Percentiles rank a stretch among this genome's conserved stretches.
phyloP scores from a whole-genome alignment of 768 basidiomycete genomes.

The Lyophyllum atratum region DNA sequence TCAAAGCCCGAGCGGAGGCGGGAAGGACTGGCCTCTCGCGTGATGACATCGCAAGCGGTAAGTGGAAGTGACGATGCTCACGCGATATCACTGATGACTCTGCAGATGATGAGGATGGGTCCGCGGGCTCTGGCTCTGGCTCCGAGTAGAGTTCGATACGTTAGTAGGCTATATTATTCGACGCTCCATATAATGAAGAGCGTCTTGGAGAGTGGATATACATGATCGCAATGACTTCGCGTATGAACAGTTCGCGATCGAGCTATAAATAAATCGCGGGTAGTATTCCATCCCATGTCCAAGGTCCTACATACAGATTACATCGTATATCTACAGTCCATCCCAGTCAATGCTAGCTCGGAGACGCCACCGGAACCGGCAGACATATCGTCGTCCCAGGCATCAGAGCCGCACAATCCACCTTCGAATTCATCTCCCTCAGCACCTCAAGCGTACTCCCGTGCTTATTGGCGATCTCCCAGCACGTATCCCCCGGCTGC shows the following conservation, averaged over 20 bases:
- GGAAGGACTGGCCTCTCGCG: slow-evolving; percentile 50
- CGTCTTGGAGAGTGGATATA: no score
- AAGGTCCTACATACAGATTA: slow-evolving; percentile 6
- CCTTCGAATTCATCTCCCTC: slow-evolving; percentile 49
- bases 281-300: slow-evolving; percentile 4
- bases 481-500: slow-evolving; percentile 64
- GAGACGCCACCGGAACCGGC: slow-evolving; percentile 26
- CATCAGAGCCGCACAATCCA: slow-evolving; percentile 59
- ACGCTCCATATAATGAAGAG: neutral
- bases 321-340: no score
- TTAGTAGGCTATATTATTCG: neutral
- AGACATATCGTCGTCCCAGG: slow-evolving; percentile 65
- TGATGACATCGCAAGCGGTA: slow-evolving; percentile 71
- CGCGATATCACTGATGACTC: neutral
- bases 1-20: slow-evolving; percentile 52
- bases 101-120: slow-evolving; percentile 27
- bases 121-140: slow-evolving; percentile 31
- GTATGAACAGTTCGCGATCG: neutral
- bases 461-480: slow-evolving; percentile 55
- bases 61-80: slow-evolving; percentile 9
- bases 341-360: neutral
- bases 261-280: neutral
- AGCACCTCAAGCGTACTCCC: slow-evolving; percentile 55
- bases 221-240: neutral
- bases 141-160: slow-evolving; percentile 32